Evolutionary conservation across 2,329 filamentous ascomycete species (phyloP), one percentile per base, ranked within the genome.

Genomic region (Plenodomus tracheiphilus): DNA sequence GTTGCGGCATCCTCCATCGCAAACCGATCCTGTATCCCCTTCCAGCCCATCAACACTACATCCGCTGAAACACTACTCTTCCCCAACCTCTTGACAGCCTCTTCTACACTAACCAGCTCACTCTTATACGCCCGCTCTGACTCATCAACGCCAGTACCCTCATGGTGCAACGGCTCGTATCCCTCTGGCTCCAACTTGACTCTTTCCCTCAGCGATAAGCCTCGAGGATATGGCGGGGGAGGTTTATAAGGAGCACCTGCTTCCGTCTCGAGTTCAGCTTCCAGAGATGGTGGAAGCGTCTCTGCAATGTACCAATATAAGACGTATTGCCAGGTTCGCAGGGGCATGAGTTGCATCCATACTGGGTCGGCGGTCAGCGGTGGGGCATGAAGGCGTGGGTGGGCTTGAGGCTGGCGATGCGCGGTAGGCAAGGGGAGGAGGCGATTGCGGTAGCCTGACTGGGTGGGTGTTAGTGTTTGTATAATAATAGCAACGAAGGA

Each of bases 301-400:
- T 79, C 77, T 2, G 75, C 74, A 28, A 75, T 68, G 53, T 77
- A 78, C 77, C 76, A 79, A 53, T 73, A 77, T 4, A 78, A 60
- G 9, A 78, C 54, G 47, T 79, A 79, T 56, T 79, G 77, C 17
- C 53, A 62, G 2, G 56, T 45, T 2, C 50, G 59, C 38, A 76
- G 43, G 1, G 76, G 76, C 45, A 76, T 50, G 32, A 80, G 43
- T 51, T 79, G 72, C 49, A 74, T 75, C 71, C 75, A 79, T 2
- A 80, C 56, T 0, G 77, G 72, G 47, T 80, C 78, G 0, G 69
- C 74, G 2, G 62, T 74, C 68, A 64, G 49, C 15, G 60, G 56
- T 0, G 60, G 53, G 1, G 44, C 54, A 21, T 50, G 39, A 35
- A 61, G 39, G 52, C 62, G 60, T 22, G 71, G 62, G 38, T 73